Conservation (phyloP, 352 stramenopile genomes). For the Pythium sukuiense region DNA sequence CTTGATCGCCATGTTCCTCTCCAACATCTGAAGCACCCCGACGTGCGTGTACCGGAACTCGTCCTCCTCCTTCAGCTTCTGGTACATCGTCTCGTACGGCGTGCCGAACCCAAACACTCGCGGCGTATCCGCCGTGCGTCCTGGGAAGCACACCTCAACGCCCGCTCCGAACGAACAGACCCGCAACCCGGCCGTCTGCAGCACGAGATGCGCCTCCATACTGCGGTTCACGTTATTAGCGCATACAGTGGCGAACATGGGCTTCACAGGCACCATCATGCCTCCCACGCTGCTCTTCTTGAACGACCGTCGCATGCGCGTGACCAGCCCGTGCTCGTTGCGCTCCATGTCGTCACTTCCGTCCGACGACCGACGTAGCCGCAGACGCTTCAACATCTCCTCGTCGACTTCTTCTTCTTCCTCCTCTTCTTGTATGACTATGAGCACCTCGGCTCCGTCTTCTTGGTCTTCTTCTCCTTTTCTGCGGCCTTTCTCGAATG, state of each 20-base stretch:
- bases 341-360: slow-evolving; percentile 15
- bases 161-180: slow-evolving; percentile 53
- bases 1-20: slow-evolving; percentile 55
- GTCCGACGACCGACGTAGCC: slow-evolving; percentile 7
- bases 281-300: slow-evolving; percentile 12
- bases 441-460: neutral
- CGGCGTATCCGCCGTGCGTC: slow-evolving; percentile 22
- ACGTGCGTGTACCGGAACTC: slow-evolving; percentile 28
- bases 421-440: neutral
- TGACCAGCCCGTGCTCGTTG: slow-evolving; percentile 25
- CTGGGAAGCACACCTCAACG: slow-evolving; percentile 47
- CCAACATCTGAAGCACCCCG: slow-evolving; percentile 49
- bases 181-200: slow-evolving; percentile 40
- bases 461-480: neutral
- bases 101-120: slow-evolving; percentile 48
- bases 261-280: neutral
- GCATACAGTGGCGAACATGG: slow-evolving; percentile 56
- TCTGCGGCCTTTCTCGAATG: neutral
- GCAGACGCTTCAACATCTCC: slow-evolving; percentile 22
- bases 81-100: slow-evolving; percentile 49
- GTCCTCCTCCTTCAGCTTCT: slow-evolving; percentile 37
- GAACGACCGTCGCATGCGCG: slow-evolving; percentile 22
- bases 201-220: slow-evolving; percentile 51
- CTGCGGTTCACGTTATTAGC: slow-evolving; percentile 68
- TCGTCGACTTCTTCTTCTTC: neutral